phyloP scores from a whole-genome alignment of 23 red algal genomes.

The Cyanidiococcus yangmingshanensis region DNA sequence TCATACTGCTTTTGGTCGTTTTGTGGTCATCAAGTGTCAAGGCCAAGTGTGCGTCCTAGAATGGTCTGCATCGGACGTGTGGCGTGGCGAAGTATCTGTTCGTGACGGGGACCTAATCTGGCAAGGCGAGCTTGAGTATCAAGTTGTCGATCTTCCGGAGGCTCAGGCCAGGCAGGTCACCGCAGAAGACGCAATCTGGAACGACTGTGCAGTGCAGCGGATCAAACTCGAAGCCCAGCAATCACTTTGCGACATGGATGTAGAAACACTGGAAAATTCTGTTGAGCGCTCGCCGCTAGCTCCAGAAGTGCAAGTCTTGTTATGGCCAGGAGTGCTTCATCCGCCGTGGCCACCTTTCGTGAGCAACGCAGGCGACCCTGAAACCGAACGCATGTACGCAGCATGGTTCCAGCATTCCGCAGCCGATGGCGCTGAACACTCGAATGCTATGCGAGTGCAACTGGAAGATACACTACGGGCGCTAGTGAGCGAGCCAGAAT shows the following conservation, averaged over 20 bases:
- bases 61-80: neutral
- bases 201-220: neutral
- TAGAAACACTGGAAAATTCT: too few species aligned
- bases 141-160: neutral
- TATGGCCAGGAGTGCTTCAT: neutral
- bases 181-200: neutral
- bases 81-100: neutral
- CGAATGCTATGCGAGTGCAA: too few species aligned
- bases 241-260: neutral
- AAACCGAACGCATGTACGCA: neutral
- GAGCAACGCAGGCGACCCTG: neutral
- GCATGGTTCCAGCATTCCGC: neutral
- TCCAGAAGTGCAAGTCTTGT: neutral
- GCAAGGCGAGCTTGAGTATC: neutral
- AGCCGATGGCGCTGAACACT: too few species aligned
- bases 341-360: neutral
- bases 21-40: neutral
- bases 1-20: neutral
- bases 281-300: too few species aligned
- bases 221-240: neutral
- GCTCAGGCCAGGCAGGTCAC: neutral
- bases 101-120: neutral
- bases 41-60: neutral
- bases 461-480: too few species aligned
- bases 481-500: neutral